Base-by-base conservation (phyloP, 23 red algal genomes). In the Porphyridium purpureum region DNA sequence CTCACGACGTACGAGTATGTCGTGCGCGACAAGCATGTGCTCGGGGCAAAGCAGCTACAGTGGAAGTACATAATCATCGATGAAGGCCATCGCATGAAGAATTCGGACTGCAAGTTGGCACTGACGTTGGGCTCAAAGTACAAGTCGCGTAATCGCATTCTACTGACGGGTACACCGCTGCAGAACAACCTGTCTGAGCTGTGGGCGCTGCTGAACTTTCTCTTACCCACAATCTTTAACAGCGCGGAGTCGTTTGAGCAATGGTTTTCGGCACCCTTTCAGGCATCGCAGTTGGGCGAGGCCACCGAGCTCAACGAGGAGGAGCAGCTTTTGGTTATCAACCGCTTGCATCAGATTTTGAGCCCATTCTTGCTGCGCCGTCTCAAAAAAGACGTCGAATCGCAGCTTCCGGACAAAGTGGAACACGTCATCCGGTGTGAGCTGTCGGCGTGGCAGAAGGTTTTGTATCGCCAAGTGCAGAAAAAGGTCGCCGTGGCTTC, bases 31-130 rank as follows among this genome's bases (percentile, higher is more conserved):
- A 82, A 94, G 70, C 66, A 70, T 42, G 65, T 81, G 29, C 65
- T 94, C 25, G 74, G 74, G 8, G n/a, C n/a, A n/a, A 63, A 25
- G 23, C 66, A 69, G 33, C 75, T 80, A 24, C 60, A 72, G 25
- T 94, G 88, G 88, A 78, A 80, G 67, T 94, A 94, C 67, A 94
- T 94, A 21, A 94, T 94, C 49, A 78, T 94, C 41, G 88, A 94
- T 46, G 88, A 94, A 55, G 88, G 88, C 7, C 88, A 94, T 52
- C 66, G 88, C 46, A 94, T 94, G 88, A 94, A 94, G 59, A 94
- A 94, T 59, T 62, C 88, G 1, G 75, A 94, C 32, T 94, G 88
- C 63, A 82, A 82, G 29, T 46, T 94, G 60, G 88, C 88, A 1
- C 61, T 94, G 59, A 94, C 88, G 2, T 55, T 94, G 19, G 85